Evolutionary conservation across 257 asterid species (phyloP), one percentile per base, ranked within the genome.

Genomic region (Verbena officinalis): DNA sequence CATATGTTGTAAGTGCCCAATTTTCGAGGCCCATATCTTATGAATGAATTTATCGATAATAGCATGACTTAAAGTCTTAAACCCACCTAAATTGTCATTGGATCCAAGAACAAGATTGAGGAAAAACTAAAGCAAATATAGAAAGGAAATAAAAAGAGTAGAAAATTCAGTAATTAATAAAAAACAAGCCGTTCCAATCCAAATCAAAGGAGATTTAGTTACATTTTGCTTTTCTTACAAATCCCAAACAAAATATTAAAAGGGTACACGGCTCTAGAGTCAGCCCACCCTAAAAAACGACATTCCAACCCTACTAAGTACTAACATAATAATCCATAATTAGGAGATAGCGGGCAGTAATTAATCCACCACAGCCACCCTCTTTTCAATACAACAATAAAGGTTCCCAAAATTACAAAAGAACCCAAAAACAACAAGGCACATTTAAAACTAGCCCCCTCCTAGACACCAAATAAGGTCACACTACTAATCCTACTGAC

Each of bases 301-400:
- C 54, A 6, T 31, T 15, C 50, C 19, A 57, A 38, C 23, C 13
- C n/a, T n/a, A 27, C 33, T 5, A 27, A 27, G 57, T 36, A 53
- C 51, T 36, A 76, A 48, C 23, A 65, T 5, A 53, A 65, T 54
- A 60, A 31, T 43, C 72, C 71, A 50, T 66, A 31, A 67, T 34
- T 21, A 61, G n/a, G n/a, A n/a, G 38, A 68, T 67, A 67, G 90
- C 85, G 83, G 88, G 90, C 83, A 79, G 83, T 68, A 62, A 55
- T 34, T 24, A 33, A 54, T 78, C 80, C 87, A 82, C 83, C 87
- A 70, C 83, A 71, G 87, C 82, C 57, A 65, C 53, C 46, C 31
- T 49, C 61, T 50, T n/a, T n/a, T 27, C 33, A 2, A 27, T 27
- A 27, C 2, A 2, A 27, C 4, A 27, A 27, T 27, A 27, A 27